phyloP scores from a whole-genome alignment of 352 stramenopile species.

The Pythium utonaiense region DNA sequence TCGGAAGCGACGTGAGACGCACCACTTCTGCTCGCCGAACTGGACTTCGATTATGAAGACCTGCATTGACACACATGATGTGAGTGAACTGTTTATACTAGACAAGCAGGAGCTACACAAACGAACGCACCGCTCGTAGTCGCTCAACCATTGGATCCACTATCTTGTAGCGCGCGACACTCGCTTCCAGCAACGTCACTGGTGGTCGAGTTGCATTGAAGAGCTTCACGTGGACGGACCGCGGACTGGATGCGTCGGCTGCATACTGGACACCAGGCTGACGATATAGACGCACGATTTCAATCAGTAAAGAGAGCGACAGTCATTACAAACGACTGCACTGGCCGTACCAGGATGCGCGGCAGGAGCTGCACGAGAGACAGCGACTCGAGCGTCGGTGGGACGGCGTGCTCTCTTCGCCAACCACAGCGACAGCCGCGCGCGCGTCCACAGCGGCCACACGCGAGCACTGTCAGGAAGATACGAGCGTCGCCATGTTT shows the following conservation, averaged over 20 bases:
- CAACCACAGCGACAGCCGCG: constrained; percentile 19
- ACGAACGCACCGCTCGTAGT: constrained; percentile 29
- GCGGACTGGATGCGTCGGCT: background rate
- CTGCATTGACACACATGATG: too few relatives aligned
- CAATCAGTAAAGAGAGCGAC: background rate
- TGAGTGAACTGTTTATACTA: too few relatives aligned
- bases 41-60: constrained; percentile 41
- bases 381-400: constrained; percentile 6
- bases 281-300: too few relatives aligned
- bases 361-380: constrained; percentile 14
- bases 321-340: background rate
- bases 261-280: background rate
- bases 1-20: constrained; percentile 39
- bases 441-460: constrained; percentile 6
- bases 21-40: constrained; percentile 39
- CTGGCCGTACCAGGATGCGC: constrained; percentile 11
- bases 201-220: constrained; percentile 29
- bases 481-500: background rate
- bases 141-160: constrained; percentile 39
- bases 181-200: constrained; percentile 20
- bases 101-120: background rate
- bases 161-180: constrained; percentile 32
- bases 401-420: constrained; percentile 17
- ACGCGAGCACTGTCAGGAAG: constrained; percentile 14
- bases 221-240: constrained; percentile 21